Conservation (phyloP, 1,284 basidiomycete genomes). For the Athelia sp. region DNA sequence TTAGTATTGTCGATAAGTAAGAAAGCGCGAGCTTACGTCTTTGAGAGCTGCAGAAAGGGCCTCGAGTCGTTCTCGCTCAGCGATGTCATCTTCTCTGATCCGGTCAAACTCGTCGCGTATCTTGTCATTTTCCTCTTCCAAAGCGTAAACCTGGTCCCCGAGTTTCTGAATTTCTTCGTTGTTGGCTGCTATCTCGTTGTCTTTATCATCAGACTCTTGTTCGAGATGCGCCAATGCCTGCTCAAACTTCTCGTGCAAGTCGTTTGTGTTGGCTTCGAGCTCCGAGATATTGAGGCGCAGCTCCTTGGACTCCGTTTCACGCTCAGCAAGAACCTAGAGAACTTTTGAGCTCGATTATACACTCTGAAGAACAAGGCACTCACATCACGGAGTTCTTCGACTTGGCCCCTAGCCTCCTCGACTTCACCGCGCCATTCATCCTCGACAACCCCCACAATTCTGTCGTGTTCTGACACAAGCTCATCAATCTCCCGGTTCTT, state of each 20-base stretch:
- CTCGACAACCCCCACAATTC: slow-evolving; percentile 64
- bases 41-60: slow-evolving; percentile 71
- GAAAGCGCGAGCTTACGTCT: slow-evolving; percentile 43
- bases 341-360: background rate
- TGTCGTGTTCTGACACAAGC: slow-evolving; percentile 49
- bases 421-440: slow-evolving; percentile 77
- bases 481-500: slow-evolving; percentile 70
- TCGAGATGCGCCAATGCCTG: slow-evolving; percentile 69
- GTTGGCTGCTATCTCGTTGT: slow-evolving; percentile 65
- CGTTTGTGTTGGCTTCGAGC: slow-evolving; percentile 63
- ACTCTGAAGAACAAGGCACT: slow-evolving; percentile 16
- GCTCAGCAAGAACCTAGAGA: slow-evolving; percentile 62
- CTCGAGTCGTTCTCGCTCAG: slow-evolving; percentile 69
- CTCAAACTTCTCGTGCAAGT: slow-evolving; percentile 71
- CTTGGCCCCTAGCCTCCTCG: slow-evolving; percentile 62
- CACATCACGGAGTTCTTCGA: slow-evolving; percentile 76
- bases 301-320: slow-evolving; percentile 69
- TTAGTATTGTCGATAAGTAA: background rate
- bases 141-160: slow-evolving; percentile 49
- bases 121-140: slow-evolving; percentile 58
- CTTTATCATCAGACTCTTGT: slow-evolving; percentile 64
- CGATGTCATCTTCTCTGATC: slow-evolving; percentile 56
- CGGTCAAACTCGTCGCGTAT: slow-evolving; percentile 43
- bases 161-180: slow-evolving; percentile 73
- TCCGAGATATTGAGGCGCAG: slow-evolving; percentile 69